These are phyloP conservation scores for Lotus japonicus DNA, from an alignment of 306 rosid species.

Conservation along the genomic window DNA sequence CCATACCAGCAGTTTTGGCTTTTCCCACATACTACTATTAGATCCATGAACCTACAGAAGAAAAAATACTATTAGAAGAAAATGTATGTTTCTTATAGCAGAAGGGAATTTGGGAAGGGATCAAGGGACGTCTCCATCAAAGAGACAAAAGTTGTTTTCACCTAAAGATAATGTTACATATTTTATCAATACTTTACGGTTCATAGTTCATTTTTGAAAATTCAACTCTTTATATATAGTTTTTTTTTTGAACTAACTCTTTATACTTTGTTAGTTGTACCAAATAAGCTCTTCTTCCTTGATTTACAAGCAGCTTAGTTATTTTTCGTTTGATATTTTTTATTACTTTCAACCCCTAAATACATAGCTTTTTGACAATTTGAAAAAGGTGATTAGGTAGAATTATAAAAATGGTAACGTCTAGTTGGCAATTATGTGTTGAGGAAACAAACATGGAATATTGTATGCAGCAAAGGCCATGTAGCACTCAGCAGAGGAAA, in stretches of 20 bases:
- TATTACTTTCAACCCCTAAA: no score
- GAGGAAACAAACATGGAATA: not conserved
- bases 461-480: not conserved
- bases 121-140: not conserved
- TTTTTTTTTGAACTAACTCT: no score
- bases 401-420: not conserved
- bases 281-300: not conserved
- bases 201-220: not conserved
- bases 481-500: not conserved
- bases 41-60: no score
- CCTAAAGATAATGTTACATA: not conserved
- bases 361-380: not conserved
- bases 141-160: not conserved
- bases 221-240: not conserved
- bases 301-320: not conserved
- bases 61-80: not conserved
- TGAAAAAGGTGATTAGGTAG: not conserved
- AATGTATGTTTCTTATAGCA: not conserved
- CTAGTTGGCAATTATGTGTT: not conserved
- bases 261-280: no score
- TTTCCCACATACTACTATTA: no score
- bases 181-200: not conserved
- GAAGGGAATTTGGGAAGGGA: not conserved
- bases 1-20: slow-evolving; percentile 1
- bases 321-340: not conserved